Percentiles rank a stretch among this genome's conserved stretches.
These are phyloP conservation scores for Peterozyma xylosa DNA, from an alignment of 805 yeast genomes.

Conservation along the genomic window DNA sequence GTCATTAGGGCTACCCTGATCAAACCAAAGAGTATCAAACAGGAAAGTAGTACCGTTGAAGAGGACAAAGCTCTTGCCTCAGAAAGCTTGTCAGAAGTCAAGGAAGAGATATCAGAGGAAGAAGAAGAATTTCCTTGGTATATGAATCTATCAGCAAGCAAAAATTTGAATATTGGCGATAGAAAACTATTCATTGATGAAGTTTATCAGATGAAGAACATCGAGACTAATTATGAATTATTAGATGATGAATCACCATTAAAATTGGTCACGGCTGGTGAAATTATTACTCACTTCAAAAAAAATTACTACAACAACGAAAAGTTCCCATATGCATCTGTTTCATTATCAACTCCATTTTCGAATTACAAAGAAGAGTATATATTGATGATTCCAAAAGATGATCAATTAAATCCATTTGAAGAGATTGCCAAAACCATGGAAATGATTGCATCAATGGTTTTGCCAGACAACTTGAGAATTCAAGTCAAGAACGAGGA, in stretches of 20 bases:
- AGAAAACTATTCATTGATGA: conserved; percentile 27
- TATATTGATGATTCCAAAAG: conserved; percentile 40
- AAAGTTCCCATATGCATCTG: conserved; percentile 16
- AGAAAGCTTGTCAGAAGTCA: conserved; percentile 7
- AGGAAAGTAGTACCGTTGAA: neutral
- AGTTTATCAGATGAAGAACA: conserved; percentile 13
- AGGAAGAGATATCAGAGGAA: conserved; percentile 9
- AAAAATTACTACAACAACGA: conserved; percentile 21
- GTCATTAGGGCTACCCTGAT: conserved; percentile 1
- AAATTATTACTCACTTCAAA: conserved; percentile 12
- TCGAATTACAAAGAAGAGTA: conserved; percentile 45
- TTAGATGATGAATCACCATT: conserved; percentile 14
- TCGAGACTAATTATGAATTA: conserved; percentile 10
- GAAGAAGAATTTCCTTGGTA: conserved; percentile 14
- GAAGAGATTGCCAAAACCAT: conserved; percentile 50
- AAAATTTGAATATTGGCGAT: conserved; percentile 15
- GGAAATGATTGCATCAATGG: conserved; percentile 31
- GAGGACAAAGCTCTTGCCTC: conserved; percentile 2
- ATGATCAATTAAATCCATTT: conserved; percentile 54
- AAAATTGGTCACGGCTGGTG: neutral
- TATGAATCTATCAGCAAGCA: conserved; percentile 12
- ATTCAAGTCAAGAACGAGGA: conserved; percentile 24
- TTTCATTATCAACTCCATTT: conserved; percentile 25
- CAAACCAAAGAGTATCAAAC: neutral
- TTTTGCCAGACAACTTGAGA: conserved; percentile 29